Conservation (phyloP, 768 basidiomycete species). For the Pleurotus ostreatus region DNA sequence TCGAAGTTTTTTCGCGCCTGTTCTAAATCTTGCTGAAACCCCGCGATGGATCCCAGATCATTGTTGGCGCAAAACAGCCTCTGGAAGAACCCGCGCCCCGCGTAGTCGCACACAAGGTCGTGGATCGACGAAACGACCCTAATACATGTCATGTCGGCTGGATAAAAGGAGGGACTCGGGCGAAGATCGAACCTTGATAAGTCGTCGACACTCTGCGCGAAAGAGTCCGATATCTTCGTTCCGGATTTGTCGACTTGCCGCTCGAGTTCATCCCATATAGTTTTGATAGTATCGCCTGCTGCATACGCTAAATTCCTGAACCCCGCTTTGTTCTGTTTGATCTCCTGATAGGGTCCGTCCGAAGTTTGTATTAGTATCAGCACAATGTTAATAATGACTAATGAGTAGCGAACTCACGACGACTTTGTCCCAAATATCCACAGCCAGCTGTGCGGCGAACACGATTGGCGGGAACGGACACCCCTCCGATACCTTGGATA, state of each 20-base stretch:
- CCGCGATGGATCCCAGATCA: not conserved
- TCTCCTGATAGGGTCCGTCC: not conserved
- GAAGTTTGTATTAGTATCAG: not conserved
- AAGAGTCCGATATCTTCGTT: not conserved
- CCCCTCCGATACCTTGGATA: not conserved
- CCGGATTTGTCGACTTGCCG: not conserved
- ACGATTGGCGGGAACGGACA: not conserved
- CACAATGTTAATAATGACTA: not conserved
- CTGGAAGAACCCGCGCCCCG: not conserved
- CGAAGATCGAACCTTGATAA: not conserved
- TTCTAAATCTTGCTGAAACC: not conserved
- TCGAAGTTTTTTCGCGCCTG: not conserved
- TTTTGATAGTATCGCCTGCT: not conserved
- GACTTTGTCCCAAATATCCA: not conserved
- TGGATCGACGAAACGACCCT: not conserved
- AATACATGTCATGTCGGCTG: not conserved
- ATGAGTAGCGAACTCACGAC: not conserved
- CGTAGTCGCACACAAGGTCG: not conserved
- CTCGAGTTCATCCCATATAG: not conserved
- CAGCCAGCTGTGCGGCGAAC: not conserved
- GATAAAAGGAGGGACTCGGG: too few species aligned
- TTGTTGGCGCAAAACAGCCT: not conserved
- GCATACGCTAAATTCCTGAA: not conserved
- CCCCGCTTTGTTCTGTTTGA: not conserved
- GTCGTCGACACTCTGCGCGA: not conserved